Base-by-base conservation (phyloP, 73 alveolate species). In the Uronychia binucleata region DNA sequence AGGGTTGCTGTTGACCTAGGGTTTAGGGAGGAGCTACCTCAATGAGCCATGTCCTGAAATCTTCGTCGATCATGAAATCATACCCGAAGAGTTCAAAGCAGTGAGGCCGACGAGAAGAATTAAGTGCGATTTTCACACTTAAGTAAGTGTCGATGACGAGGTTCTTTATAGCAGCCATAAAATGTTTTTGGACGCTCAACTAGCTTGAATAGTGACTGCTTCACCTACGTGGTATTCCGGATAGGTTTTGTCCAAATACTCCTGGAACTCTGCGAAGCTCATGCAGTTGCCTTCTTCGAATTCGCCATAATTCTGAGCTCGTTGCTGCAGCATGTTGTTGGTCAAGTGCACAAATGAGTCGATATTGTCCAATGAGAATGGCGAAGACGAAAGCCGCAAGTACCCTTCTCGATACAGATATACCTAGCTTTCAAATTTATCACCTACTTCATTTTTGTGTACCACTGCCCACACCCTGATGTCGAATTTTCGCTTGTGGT, bases 231-330 rank as follows among this genome's bases (percentile, higher is more conserved):
- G 79, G 30, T 80, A 58, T 29, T 88, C 33, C 5, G 94, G 91
- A 57, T 31, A 83, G 14, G 33, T 75, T 33, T 79, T 28, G 31
- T 91, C 85, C 26, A 88, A 85, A 85, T 85, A 89, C 27, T 90
- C 84, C 90, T 96, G 92, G 46, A 94, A 90, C 27, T 86, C 93
- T 57, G 92, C 94, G 58, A 90, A 92, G 75, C 97, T 88, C 1
- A 96, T 81, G 79, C 95, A 94, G 76, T 96, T 96, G 14, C 99
- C 99, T 35, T 84, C 90, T 83, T 96, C 99, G 86, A 76, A 91
- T 67, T 77, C 85, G 31, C 94, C 96, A 84, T 92, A 96, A 60
- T 79, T 83, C 67, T 75, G 86, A 74, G 92, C 87, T 31, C 88
- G 80, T 88, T 93, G 85, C 86, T 96, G 94, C 31, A 95, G 92